These are phyloP conservation scores for Fusarium veterinarium DNA, from an alignment of 2,329 filamentous ascomycete species.

Conservation along the genomic window DNA sequence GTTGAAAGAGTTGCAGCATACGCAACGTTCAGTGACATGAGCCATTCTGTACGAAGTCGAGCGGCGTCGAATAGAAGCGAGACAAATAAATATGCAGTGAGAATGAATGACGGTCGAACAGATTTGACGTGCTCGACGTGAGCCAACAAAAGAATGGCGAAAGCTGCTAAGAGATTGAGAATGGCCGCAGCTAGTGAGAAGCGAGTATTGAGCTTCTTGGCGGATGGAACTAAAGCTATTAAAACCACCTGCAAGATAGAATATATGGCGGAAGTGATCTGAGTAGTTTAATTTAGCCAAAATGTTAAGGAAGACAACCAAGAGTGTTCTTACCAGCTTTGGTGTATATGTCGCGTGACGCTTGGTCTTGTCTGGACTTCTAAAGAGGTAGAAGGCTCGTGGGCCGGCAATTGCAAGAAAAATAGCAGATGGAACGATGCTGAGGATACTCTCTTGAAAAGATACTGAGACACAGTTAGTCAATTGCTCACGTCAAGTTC, in stretches of 20 bases:
- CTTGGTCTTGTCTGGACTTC: conserved; percentile 40
- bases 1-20: conserved; percentile 43
- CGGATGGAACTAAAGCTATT: conserved; percentile 42
- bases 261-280: conserved; percentile 43
- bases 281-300: not conserved
- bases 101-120: conserved; percentile 48
- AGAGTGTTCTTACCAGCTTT: conserved; percentile 38
- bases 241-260: conserved; percentile 43
- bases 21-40: conserved; percentile 41
- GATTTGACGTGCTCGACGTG: conserved; percentile 50
- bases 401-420: conserved; percentile 42
- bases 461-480: conserved; percentile 40
- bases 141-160: conserved; percentile 44
- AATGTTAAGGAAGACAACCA: too few relatives aligned
- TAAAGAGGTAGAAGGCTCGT: conserved; percentile 41
- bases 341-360: conserved; percentile 42
- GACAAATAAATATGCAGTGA: conserved; percentile 46
- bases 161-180: conserved; percentile 44
- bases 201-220: conserved; percentile 41
- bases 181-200: conserved; percentile 47
- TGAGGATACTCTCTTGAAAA: conserved; percentile 47
- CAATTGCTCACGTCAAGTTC: not conserved
- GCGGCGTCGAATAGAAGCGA: conserved; percentile 49
- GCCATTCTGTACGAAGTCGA: conserved; percentile 49
- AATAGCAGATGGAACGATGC: conserved; percentile 38